Base-by-base conservation (phyloP, 257 asterid species). In the Orobanche coerulescens region DNA sequence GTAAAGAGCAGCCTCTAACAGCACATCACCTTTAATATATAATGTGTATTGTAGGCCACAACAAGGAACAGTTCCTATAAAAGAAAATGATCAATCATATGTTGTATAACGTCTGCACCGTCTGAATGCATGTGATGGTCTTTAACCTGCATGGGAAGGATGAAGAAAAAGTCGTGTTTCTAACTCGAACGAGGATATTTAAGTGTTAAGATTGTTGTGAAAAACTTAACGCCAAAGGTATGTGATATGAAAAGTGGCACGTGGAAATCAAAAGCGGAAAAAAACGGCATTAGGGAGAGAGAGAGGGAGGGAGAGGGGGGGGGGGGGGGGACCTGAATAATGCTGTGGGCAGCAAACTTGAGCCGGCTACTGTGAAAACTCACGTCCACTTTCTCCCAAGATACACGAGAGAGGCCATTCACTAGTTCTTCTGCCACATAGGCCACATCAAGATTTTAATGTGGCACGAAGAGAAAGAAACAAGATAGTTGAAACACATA, bases 341-440 rank as follows among this genome's bases (percentile, higher is more conserved):
- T 72, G 76, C 96, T 87, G 47, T 93, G 97, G 42, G 99, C 99
- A 51, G 96, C 95, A 66, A 75, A 86, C 68, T 83, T 84, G 56
- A 78, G 54, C 78, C 75, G 75, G 86, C 99, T 89, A 23, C 57
- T 72, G 65, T 89, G 97, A 73, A 93, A 93, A 79, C 99, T 93
- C 60, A 89, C 90, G 30, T 93, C 99, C 55, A 93, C 94, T 79
- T 93, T 93, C 82, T 93, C 99, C 99, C 99, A 93, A 7, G 99
- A 69, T 61, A 93, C 72, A 44, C 90, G 85, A 69, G 96, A 84
- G 24, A 93, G 85, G 15, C 90, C 90, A n/a, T 72, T 89, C 57
- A 93, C 75, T 44, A 89, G 72, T 73, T 84, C 88, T 83, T 82
- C 99, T 93, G 71, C 53, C 16, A 25, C 20, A 58, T 12, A 52